A percentile compares a stretch with the other conserved stretches of the same genome.
Evolutionary conservation across 1,284 basidiomycete species (phyloP).

Genomic region (Irpex rosettiformis): DNA sequence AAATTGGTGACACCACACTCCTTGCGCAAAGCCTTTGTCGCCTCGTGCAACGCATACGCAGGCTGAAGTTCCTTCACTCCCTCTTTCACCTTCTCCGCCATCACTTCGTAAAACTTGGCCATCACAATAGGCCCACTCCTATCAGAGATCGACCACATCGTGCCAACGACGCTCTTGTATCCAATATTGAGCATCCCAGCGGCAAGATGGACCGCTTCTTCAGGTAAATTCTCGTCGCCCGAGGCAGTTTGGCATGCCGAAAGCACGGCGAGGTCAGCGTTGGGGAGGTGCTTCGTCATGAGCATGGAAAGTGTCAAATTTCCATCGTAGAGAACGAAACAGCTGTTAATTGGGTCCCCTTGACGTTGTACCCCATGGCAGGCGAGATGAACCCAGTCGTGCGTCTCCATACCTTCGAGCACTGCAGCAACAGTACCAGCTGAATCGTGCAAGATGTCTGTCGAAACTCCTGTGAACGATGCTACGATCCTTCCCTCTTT

Average conservation of each 20-base stretch:
- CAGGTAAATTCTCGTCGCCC: not conserved
- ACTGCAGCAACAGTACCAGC: slow-evolving; percentile 7
- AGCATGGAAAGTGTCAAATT: slow-evolving; percentile 14
- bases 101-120: not conserved
- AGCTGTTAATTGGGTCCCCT: slow-evolving; percentile 12
- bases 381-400: slow-evolving; percentile 19
- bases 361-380: slow-evolving; percentile 19
- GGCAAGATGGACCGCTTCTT: not conserved
- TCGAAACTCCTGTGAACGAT: not conserved
- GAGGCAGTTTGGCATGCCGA: not conserved
- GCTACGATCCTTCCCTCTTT: not conserved
- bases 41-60: not conserved
- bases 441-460: not conserved
- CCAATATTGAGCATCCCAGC: not conserved
- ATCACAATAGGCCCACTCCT: not conserved
- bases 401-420: slow-evolving; percentile 8
- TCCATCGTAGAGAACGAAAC: slow-evolving; percentile 15
- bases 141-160: not conserved
- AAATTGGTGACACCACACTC: slow-evolving; percentile 6
- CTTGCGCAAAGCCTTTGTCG: not conserved
- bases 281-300: not conserved
- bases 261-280: too few relatives aligned
- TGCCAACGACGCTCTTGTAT: not conserved
- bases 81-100: not conserved
- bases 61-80: not conserved